Conservation (phyloP, 192 early-diverging fungal genomes). For the Backusella australiensis region DNA sequence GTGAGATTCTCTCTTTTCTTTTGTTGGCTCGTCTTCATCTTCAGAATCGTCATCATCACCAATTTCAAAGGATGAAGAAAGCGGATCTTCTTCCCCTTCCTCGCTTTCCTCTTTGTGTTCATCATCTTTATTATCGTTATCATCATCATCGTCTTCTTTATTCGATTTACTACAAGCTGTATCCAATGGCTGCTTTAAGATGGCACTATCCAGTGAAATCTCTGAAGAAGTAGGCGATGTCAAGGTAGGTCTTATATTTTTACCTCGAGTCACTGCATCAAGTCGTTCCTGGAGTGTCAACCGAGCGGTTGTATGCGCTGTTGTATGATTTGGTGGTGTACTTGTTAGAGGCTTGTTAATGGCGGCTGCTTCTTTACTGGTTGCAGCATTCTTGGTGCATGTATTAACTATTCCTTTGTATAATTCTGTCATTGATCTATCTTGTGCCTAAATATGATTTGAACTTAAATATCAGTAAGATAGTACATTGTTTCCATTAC, state of each 20-base stretch:
- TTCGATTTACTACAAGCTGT: background rate
- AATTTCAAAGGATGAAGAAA: constrained; percentile 27
- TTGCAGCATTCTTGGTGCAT: constrained; percentile 32
- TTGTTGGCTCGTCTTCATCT: constrained; percentile 7
- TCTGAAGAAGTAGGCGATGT: background rate
- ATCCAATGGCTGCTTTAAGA: background rate
- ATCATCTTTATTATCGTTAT: background rate
- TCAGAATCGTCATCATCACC: constrained; percentile 39
- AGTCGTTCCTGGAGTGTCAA: constrained; percentile 38
- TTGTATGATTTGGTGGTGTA: constrained; percentile 1
- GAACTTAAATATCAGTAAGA: background rate
- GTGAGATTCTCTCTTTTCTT: constrained; percentile 2
- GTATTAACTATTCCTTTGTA: constrained; percentile 24
- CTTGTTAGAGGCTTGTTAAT: background rate
- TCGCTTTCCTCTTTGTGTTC: background rate
- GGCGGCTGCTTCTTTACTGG: background rate
- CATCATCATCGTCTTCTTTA: background rate
- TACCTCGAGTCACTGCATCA: constrained; percentile 31
- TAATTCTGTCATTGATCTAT: constrained; percentile 24
- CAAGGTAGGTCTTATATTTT: background rate
- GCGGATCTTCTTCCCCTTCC: background rate
- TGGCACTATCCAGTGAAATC: background rate
- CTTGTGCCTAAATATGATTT: constrained; percentile 12
- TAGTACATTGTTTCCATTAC: background rate
- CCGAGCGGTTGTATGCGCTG: constrained; percentile 25